Conservation (phyloP, 1,284 basidiomycete species). For the Puccinia coronata region DNA sequence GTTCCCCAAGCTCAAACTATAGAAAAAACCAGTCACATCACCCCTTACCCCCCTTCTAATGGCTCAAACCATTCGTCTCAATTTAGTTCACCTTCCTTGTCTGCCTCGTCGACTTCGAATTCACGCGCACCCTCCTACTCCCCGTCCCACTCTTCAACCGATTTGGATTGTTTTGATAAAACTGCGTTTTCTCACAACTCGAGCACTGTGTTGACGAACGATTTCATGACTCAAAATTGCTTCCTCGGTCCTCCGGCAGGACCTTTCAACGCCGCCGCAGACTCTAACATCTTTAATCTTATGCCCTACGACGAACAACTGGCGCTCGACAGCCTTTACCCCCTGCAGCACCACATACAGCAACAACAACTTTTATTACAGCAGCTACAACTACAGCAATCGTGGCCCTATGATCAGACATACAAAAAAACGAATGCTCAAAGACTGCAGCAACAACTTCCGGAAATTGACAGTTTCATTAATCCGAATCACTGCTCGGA, state of each 20-base stretch:
- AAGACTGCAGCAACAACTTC: not conserved
- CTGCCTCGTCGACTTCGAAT: constrained; percentile 8
- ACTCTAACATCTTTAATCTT: not conserved
- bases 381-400: constrained; percentile 9
- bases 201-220: not conserved
- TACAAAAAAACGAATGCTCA: not conserved
- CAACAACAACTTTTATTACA: not conserved
- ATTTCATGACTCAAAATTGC: not conserved
- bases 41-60: not conserved
- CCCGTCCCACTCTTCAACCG: constrained; percentile 1
- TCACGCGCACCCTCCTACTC: constrained; percentile 14
- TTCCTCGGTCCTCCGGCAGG: not conserved
- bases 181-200: constrained; percentile 14
- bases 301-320: not conserved
- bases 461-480: not conserved
- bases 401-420: not conserved
- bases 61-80: constrained; percentile 2
- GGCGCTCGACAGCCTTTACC: constrained; percentile 17
- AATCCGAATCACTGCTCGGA: not conserved
- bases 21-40: not conserved
- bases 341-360: constrained; percentile 19
- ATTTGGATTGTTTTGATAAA: not conserved
- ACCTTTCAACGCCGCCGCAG: not conserved
- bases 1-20: not conserved
- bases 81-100: constrained; percentile 31